Percentiles rank a stretch among this genome's conserved stretches.
Evolutionary conservation across 2,329 filamentous ascomycete genomes (phyloP).

Genomic region (Cercospora sp.): DNA sequence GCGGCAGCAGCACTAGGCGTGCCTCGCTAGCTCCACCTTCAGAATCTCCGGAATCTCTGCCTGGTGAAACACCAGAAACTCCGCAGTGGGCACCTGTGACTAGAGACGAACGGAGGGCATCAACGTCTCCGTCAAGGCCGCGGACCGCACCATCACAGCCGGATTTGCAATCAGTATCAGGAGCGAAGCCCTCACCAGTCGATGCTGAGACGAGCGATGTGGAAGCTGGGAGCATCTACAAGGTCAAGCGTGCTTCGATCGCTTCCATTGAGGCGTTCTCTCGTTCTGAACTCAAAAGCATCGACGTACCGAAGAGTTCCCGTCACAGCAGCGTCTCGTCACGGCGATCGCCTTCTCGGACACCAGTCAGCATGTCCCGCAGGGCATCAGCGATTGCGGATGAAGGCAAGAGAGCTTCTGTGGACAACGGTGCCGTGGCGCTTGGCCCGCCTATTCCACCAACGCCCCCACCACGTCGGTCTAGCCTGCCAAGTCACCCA

Average conservation of each 20-base stretch:
- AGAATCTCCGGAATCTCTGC: background rate
- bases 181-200: background rate
- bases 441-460: constrained; percentile 7
- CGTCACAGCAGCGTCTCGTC: constrained; percentile 24
- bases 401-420: background rate
- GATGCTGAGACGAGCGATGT: background rate
- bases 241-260: constrained; percentile 37
- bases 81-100: background rate
- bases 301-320: constrained; percentile 31
- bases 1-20: background rate
- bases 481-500: constrained; percentile 18
- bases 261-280: constrained; percentile 38
- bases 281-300: constrained; percentile 36
- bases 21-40: background rate
- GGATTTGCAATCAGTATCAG: background rate
- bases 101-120: background rate
- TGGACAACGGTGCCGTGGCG: background rate
- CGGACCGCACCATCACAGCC: constrained; percentile 8
- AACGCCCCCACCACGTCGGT: background rate
- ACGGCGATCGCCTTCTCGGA: constrained; percentile 18
- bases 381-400: background rate
- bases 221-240: constrained; percentile 1
- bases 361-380: constrained; percentile 12
- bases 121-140: constrained; percentile 2
- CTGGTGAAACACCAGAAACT: background rate